These are phyloP conservation scores for Cladobotryum mycophilum DNA, from an alignment of 2,329 filamentous ascomycete genomes.

Conservation along the genomic window DNA sequence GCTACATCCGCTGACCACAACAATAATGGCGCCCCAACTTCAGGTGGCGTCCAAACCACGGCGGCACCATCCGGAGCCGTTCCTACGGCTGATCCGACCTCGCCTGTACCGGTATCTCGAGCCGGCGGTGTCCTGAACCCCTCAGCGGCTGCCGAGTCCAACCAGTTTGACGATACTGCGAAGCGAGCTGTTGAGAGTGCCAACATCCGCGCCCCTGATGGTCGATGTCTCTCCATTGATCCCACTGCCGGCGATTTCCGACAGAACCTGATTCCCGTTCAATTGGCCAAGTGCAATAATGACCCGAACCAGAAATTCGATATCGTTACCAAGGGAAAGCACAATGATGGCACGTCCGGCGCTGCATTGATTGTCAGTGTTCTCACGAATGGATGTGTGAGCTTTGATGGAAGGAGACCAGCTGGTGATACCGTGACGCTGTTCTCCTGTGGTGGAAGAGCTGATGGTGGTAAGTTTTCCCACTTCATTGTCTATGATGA, in stretches of 20 bases:
- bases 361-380: constrained; percentile 42
- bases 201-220: constrained; percentile 41
- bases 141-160: constrained; percentile 42
- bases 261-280: constrained; percentile 46
- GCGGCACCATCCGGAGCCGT: neutral
- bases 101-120: constrained; percentile 42
- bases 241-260: constrained; percentile 48
- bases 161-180: constrained; percentile 41
- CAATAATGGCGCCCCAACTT: neutral
- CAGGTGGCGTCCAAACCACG: neutral
- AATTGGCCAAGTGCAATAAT: constrained; percentile 38
- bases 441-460: constrained; percentile 48
- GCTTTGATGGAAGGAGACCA: constrained; percentile 39
- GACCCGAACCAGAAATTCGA: constrained; percentile 45
- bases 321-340: constrained; percentile 42
- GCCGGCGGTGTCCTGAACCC: constrained; percentile 44
- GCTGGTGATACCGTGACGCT: constrained; percentile 41
- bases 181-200: constrained; percentile 39
- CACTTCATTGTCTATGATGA: constrained; percentile 7
- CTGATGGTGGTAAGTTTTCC: constrained; percentile 35
- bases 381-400: constrained; percentile 46
- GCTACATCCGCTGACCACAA: neutral
- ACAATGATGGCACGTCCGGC: constrained; percentile 38
- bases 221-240: constrained; percentile 46
- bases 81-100: constrained; percentile 30